Evolutionary conservation across 305 asterid species (phyloP).

Genomic region (Solanum aculeatissimum): DNA sequence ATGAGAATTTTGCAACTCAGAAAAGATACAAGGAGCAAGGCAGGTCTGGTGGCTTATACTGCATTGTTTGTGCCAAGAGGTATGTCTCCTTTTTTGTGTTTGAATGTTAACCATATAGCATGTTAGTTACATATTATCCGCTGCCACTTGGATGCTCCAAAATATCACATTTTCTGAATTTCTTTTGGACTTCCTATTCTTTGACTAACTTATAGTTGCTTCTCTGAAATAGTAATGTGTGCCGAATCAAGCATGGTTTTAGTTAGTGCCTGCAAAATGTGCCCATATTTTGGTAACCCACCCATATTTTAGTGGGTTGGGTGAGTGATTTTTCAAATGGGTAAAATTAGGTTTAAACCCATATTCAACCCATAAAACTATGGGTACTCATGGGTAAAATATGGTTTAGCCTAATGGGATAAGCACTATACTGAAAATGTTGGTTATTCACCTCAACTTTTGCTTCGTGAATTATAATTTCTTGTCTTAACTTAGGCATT

Average conservation of each 20-base stretch:
- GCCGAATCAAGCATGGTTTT: not conserved
- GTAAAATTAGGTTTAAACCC: too few relatives aligned
- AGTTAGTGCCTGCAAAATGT: not conserved
- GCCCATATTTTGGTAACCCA: not conserved
- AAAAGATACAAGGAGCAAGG: conserved; percentile 30
- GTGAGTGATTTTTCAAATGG: too few relatives aligned
- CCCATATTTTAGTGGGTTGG: not conserved
- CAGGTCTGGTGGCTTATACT: conserved; percentile 22
- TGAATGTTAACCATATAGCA: not conserved
- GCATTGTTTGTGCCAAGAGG: conserved; percentile 31
- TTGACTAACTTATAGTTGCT: not conserved
- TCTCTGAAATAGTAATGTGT: not conserved
- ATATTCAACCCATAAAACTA: too few relatives aligned
- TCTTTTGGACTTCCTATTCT: not conserved
- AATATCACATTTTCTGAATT: not conserved
- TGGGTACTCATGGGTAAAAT: too few relatives aligned
- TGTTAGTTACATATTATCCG: not conserved
- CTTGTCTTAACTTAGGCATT: not conserved
- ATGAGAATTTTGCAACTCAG: conserved; percentile 6
- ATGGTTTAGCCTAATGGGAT: too few relatives aligned
- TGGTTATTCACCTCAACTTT: too few relatives aligned
- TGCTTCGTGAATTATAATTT: too few relatives aligned
- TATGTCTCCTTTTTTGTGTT: conserved; percentile 1
- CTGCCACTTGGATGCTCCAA: not conserved
- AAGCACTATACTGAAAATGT: too few relatives aligned